A percentile compares a stretch with the other conserved stretches of the same genome.
phyloP scores from a whole-genome alignment of 2,329 filamentous ascomycete genomes.

The Venturia carpophila region DNA sequence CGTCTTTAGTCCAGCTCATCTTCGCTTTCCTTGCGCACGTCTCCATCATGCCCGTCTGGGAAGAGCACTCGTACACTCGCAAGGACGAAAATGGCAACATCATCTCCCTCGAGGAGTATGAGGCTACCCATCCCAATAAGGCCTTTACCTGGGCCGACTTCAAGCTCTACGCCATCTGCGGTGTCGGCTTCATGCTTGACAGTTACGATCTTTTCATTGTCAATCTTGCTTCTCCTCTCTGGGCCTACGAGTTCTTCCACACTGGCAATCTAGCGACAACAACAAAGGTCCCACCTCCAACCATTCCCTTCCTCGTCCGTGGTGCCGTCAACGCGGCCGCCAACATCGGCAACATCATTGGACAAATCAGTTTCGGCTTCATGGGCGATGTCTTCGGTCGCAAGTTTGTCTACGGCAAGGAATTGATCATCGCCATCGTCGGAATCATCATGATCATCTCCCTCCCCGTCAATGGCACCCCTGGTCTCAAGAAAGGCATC shows the following conservation, averaged over 20 bases:
- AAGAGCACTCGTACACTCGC: constrained; percentile 21
- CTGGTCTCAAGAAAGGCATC: constrained; percentile 15
- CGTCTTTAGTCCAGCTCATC: not conserved
- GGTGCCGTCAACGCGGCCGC: constrained; percentile 20
- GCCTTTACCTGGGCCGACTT: constrained; percentile 20
- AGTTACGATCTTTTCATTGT: constrained; percentile 21
- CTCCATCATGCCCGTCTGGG: constrained; percentile 20
- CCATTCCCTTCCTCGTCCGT: constrained; percentile 20
- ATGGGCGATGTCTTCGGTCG: constrained; percentile 20
- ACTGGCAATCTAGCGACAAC: constrained; percentile 10
- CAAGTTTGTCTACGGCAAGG: constrained; percentile 21
- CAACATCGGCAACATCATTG: constrained; percentile 20
- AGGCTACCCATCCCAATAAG: constrained; percentile 15
- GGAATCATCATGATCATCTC: constrained; percentile 21
- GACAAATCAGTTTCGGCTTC: constrained; percentile 21
- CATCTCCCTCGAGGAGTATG: constrained; percentile 21
- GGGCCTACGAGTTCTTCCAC: constrained; percentile 20
- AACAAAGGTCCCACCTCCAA: constrained; percentile 18
- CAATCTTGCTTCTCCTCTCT: constrained; percentile 20
- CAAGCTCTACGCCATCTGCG: constrained; percentile 21
- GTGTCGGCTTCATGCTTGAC: constrained; percentile 21
- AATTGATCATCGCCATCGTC: constrained; percentile 20
- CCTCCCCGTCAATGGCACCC: constrained; percentile 18
- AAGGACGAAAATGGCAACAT: constrained; percentile 21
- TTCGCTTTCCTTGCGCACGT: not conserved